A percentile compares a stretch with the other conserved stretches of the same genome.
These are phyloP conservation scores for Vaccinium macrocarpon DNA, from an alignment of 148 eudicot species.

Conservation along the genomic window DNA sequence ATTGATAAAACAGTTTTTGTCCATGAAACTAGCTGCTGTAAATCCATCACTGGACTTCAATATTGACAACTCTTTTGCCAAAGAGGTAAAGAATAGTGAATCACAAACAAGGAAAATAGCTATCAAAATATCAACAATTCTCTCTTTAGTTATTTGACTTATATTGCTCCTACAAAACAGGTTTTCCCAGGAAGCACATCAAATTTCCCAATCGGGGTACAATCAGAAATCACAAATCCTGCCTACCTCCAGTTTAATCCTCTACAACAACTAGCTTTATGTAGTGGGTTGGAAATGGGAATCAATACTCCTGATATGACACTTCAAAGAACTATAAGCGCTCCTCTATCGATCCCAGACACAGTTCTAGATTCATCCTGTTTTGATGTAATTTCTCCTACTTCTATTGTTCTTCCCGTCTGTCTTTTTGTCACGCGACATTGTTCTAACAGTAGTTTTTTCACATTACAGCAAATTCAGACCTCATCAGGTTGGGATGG, in stretches of 20 bases:
- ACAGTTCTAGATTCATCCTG: slow-evolving; percentile 54
- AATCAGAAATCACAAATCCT: slow-evolving; percentile 45
- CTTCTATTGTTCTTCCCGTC: not conserved
- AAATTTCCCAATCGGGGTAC: slow-evolving; percentile 44
- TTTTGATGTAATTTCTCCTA: slow-evolving; percentile 54
- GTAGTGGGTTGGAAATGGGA: slow-evolving; percentile 45
- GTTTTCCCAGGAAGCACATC: slow-evolving; percentile 55
- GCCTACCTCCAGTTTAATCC: slow-evolving; percentile 49
- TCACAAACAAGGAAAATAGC: not conserved
- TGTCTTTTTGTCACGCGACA: not conserved
- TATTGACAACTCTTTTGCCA: slow-evolving; percentile 58
- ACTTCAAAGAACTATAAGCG: slow-evolving; percentile 52
- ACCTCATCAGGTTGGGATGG: slow-evolving; percentile 64
- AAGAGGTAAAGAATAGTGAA: slow-evolving; percentile 57
- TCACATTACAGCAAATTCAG: slow-evolving; percentile 50
- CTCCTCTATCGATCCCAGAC: slow-evolving; percentile 61
- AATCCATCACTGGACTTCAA: slow-evolving; percentile 73
- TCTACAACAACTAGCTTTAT: slow-evolving; percentile 46
- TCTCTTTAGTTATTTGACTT: not conserved
- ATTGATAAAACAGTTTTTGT: slow-evolving; percentile 62
- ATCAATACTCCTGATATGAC: slow-evolving; percentile 38
- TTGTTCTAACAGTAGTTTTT: slow-evolving; percentile 14
- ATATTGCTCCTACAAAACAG: slow-evolving; percentile 30
- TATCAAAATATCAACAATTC: not conserved
- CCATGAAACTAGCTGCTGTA: slow-evolving; percentile 87